Evolutionary conservation across 2,329 filamentous ascomycete species (phyloP).

Genomic region (Colletotrichum sp.): DNA sequence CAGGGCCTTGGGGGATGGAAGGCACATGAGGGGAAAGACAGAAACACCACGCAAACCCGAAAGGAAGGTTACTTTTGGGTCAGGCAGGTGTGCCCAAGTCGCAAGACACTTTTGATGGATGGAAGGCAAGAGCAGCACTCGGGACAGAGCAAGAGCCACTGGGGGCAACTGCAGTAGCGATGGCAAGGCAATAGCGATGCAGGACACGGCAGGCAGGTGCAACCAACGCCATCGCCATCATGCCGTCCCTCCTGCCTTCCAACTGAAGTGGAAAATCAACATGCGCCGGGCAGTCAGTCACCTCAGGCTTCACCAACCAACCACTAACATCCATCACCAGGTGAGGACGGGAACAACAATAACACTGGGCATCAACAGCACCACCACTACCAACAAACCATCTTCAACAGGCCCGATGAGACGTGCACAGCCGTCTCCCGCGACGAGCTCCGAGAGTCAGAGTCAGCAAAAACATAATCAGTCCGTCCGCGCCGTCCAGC

Average conservation of each 20-base stretch:
- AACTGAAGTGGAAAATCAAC: not conserved
- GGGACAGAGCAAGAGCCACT: not conserved
- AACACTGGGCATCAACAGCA: not conserved
- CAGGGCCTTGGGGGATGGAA: not conserved
- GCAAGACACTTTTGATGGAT: not conserved
- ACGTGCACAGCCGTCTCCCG: conserved; percentile 16
- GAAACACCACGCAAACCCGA: not conserved
- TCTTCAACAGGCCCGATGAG: not conserved
- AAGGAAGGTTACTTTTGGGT: not conserved
- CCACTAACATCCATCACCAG: not conserved
- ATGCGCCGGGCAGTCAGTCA: not conserved
- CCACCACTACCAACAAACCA: not conserved
- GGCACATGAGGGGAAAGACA: not conserved
- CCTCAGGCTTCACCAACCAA: not conserved
- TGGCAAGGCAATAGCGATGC: not conserved
- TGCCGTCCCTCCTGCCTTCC: not conserved
- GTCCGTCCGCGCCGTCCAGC: not conserved
- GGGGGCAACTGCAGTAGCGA: not conserved
- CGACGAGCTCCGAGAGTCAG: conserved; percentile 12
- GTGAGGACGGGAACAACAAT: not conserved
- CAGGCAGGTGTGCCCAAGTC: not conserved
- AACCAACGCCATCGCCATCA: not conserved
- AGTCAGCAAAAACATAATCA: not conserved
- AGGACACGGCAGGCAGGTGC: not conserved
- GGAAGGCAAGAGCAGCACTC: not conserved